Evolutionary conservation across 768 basidiomycete species (phyloP), one percentile per base, ranked within the genome.

Genomic region (Boletus vinaceobasis): DNA sequence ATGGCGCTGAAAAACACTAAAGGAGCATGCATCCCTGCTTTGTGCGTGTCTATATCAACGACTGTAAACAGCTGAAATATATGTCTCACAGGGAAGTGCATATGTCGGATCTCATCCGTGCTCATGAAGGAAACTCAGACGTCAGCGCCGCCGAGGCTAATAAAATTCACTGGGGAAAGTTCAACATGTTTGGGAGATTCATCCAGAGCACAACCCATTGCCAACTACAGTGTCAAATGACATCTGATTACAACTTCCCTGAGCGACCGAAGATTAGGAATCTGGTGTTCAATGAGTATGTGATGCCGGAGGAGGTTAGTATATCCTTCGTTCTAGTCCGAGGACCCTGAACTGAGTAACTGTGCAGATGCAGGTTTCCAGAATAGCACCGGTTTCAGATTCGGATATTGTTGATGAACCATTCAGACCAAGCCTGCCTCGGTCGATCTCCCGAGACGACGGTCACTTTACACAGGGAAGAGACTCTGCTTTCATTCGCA

Each of bases 141-240:
- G 79, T 82, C 58, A 81, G 82, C 58, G 74, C 83, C 7, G 74
- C 79, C 21, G 87, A 90, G 62, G 76, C 84, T 4, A 75, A 69
- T 38, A 84, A 85, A 66, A 89, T 98, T 50, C 93, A 98, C 64
- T 98, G 96, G 96, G 90, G 87, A 27, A 98, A 98, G 72, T 97
- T 90, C 72, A 88, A 87, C 60, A 87, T 93, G 82, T 88, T 98
- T 76, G 94, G 88, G 31, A 81, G 86, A 56, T 93, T 94, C 63
- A 84, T 96, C 52, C 80, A 82, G 48, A 84, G 81, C 62, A 88
- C 93, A 7, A 79, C 80, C 0, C 82, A 88, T 57, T 93, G 88
- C 62, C 93, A 96, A 72, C 72, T 81, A 10, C 84, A 88, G 55
- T 92, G 88, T 65, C 80, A 80, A 46, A 66, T 53, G 17, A 78